A percentile compares a stretch with the other conserved stretches of the same genome.
These are phyloP conservation scores for Candida alai DNA, from an alignment of 805 yeast genomes.

Conservation along the genomic window DNA sequence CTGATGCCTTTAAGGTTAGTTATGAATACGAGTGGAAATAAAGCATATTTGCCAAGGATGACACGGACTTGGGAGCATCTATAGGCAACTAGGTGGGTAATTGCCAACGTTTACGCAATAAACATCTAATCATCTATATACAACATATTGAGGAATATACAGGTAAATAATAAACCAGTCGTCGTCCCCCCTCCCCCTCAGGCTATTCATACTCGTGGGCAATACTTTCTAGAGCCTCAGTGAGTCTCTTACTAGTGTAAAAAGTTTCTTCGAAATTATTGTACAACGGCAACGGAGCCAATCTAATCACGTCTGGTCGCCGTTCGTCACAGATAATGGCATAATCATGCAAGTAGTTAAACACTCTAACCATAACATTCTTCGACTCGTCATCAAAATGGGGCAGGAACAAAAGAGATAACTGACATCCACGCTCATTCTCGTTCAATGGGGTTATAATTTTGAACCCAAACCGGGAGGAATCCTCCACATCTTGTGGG, in stretches of 20 bases:
- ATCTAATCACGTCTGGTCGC: conserved; percentile 81
- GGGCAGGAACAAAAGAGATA: conserved; percentile 63
- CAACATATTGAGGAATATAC: too few relatives aligned
- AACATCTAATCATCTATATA: too few relatives aligned
- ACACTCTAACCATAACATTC: conserved; percentile 61
- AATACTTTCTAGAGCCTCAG: conserved; percentile 31
- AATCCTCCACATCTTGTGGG: conserved; percentile 14
- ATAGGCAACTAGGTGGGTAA: too few relatives aligned
- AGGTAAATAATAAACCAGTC: too few relatives aligned
- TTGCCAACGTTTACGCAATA: too few relatives aligned
- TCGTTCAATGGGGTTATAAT: conserved; percentile 68
- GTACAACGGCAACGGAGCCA: conserved; percentile 86
- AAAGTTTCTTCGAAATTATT: conserved; percentile 68
- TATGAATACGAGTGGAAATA: conserved; percentile 2
- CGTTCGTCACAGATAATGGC: conserved; percentile 88
- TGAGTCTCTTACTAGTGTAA: conserved; percentile 41
- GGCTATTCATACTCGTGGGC: conserved; percentile 4
- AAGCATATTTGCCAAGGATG: too few relatives aligned
- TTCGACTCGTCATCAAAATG: conserved; percentile 29
- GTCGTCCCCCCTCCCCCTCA: too few relatives aligned
- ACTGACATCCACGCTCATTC: conserved; percentile 71
- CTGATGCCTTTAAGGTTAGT: background rate
- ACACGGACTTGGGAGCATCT: too few relatives aligned
- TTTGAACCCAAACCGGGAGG: conserved; percentile 43
- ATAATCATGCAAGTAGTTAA: conserved; percentile 42